Evolutionary conservation across 495 filamentous ascomycete species (phyloP), one percentile per base, ranked within the genome.

Genomic region (Lasiosphaeriaceae sp.): DNA sequence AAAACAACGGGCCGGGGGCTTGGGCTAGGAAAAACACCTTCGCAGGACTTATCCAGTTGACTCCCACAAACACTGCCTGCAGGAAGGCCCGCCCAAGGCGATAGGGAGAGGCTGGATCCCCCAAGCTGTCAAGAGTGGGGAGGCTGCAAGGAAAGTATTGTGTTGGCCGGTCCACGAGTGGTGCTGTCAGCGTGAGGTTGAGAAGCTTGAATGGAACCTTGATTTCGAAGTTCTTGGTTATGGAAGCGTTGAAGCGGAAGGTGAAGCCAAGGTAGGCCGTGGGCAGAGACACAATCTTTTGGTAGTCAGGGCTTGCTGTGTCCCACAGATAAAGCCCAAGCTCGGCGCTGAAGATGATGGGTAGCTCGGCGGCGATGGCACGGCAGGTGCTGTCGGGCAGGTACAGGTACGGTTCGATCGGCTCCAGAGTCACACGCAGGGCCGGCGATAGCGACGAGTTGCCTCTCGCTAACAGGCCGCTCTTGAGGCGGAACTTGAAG

Each of bases 11-110:
- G 1, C 61, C 61, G 22, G 56, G 62, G 3, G 56, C 54, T 37
- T 59, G 59, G 12, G 62, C 59, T 5, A 62, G 55, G 14, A 52
- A 59, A 6, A 41, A 37, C 17, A 52, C 5, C 35, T 56, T 59
- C 35, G 26, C 26, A n/a, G 34, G 5, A 56, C 65, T 71, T 74
- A 82, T 3, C 26, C 26, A 31, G 66, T 83, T 81, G 6, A 74
- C 71, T 16, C 78, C 81, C 0, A 83, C 55, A 54, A 84, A 83
- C 6, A 81, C 77, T 22, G 79, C 80, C 60, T 86, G 82, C 12
- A 85, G 59, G 52, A 86, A 85, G 2, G 81, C 73, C 22, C 83
- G 72, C 1, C 81, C 81, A 31, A 85, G 74, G 9, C 59, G 61
- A 41, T 70, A 80, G 5, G 22, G 37, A 20, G 56, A 57, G 20